Percentiles rank a stretch among this genome's conserved stretches.
phyloP scores from a whole-genome alignment of 2,329 filamentous ascomycete genomes.

The Colletotrichum sp. region DNA sequence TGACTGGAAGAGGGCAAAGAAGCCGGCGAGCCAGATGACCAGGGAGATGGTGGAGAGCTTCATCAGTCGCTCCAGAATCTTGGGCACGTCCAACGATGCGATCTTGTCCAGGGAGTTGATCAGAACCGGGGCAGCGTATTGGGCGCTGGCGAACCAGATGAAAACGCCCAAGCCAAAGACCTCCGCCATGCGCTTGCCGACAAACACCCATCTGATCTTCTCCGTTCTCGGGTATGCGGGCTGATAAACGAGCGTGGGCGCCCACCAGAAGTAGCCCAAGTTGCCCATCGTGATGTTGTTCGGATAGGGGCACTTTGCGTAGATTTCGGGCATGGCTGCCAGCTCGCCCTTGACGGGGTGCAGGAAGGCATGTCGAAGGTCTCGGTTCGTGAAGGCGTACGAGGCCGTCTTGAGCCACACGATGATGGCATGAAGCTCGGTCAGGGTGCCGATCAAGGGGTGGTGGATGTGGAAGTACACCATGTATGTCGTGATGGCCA shows the following conservation, averaged over 20 bases:
- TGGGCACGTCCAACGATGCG: conserved; percentile 76
- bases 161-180: conserved; percentile 80
- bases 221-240: conserved; percentile 90
- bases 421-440: conserved; percentile 89
- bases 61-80: conserved; percentile 87
- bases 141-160: conserved; percentile 93
- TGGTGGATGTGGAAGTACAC: conserved; percentile 94
- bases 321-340: conserved; percentile 78
- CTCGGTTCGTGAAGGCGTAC: conserved; percentile 95
- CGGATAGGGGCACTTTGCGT: conserved; percentile 84
- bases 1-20: conserved; percentile 96
- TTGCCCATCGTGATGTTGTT: conserved; percentile 88
- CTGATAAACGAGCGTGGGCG: conserved; percentile 94
- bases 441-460: conserved; percentile 89
- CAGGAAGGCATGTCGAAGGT: conserved; percentile 88
- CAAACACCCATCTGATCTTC: conserved; percentile 85
- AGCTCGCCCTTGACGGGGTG: conserved; percentile 73
- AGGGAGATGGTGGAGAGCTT: conserved; percentile 95
- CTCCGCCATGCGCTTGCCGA: conserved; percentile 82
- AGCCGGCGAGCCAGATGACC: conserved; percentile 96
- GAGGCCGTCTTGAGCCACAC: conserved; percentile 97
- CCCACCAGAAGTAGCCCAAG: conserved; percentile 96
- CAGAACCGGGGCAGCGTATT: conserved; percentile 90
- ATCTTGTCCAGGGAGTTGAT: conserved; percentile 91
- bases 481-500: conserved; percentile 79